phyloP scores from a whole-genome alignment of 2,329 filamentous ascomycete genomes.

The Diplocarpon mali region DNA sequence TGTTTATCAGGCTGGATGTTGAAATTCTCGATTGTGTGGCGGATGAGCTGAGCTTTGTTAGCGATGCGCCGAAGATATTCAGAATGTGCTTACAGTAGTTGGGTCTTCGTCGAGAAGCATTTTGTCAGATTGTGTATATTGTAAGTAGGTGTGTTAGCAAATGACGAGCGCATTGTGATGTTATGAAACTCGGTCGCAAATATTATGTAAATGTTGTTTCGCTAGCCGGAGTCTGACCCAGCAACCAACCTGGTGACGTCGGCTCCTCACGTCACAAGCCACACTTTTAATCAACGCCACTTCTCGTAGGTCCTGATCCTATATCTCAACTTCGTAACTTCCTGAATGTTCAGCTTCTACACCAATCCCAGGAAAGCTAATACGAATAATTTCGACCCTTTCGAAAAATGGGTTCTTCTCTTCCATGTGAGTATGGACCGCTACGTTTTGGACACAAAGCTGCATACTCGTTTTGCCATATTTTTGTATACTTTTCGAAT shows the following conservation, averaged over 20 bases:
- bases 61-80: not conserved
- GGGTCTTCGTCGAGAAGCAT: slow-evolving; percentile 96
- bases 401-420: slow-evolving; percentile 22
- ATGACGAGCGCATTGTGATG: too few relatives aligned
- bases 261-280: slow-evolving; percentile 7
- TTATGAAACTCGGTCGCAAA: too few relatives aligned
- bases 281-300: slow-evolving; percentile 10
- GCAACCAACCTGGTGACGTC: slow-evolving; percentile 6
- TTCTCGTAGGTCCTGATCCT: not conserved
- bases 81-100: slow-evolving; percentile 51
- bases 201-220: not conserved
- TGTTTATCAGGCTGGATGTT: slow-evolving; percentile 83
- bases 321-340: slow-evolving; percentile 6
- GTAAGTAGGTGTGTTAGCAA: not conserved
- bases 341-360: not conserved
- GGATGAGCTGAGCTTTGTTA: slow-evolving; percentile 56
- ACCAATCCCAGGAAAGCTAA: not conserved
- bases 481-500: slow-evolving; percentile 19
- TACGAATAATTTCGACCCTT: too few relatives aligned
- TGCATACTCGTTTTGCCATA: slow-evolving; percentile 19
- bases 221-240: not conserved
- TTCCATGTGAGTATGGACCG: slow-evolving; percentile 29
- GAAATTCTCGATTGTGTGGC: slow-evolving; percentile 88
- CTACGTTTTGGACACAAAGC: slow-evolving; percentile 17
- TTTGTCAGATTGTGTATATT: slow-evolving; percentile 29